These are phyloP conservation scores for Phlebopus sp. DNA, from an alignment of 1,284 basidiomycete genomes.

Conservation along the genomic window DNA sequence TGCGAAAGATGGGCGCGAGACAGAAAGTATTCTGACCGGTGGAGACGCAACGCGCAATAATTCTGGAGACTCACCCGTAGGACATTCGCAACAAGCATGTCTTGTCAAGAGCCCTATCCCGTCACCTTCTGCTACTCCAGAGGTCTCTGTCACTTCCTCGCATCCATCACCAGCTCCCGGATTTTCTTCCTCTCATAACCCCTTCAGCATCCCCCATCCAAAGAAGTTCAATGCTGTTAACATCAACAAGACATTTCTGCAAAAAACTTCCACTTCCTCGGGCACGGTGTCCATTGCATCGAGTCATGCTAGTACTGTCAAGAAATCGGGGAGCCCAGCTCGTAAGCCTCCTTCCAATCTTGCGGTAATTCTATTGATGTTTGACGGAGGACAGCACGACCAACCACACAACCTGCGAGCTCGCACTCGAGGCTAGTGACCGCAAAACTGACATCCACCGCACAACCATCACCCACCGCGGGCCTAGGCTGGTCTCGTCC, in stretches of 20 bases:
- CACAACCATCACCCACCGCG: conserved; percentile 51
- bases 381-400: conserved; percentile 46
- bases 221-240: conserved; percentile 87
- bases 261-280: conserved; percentile 61
- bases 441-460: conserved; percentile 74
- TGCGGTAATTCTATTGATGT: conserved; percentile 2
- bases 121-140: conserved; percentile 16
- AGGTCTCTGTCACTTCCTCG: conserved; percentile 19
- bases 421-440: conserved; percentile 78
- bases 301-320: conserved; percentile 41
- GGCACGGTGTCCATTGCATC: conserved; percentile 37
- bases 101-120: conserved; percentile 9
- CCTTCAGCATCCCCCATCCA: conserved; percentile 49
- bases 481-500: conserved; percentile 76
- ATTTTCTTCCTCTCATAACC: conserved; percentile 17
- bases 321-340: conserved; percentile 43
- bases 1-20: conserved; percentile 40
- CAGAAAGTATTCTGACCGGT: conserved; percentile 14
- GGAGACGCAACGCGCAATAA: conserved; percentile 4
- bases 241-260: conserved; percentile 92
- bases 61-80: conserved; percentile 18
- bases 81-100: conserved; percentile 9
- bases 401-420: conserved; percentile 48
- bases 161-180: conserved; percentile 20
- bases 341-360: conserved; percentile 40